Evolutionary conservation across 306 rosid species (phyloP), one percentile per base, ranked within the genome.

Genomic region (Vachellia pachyceras): DNA sequence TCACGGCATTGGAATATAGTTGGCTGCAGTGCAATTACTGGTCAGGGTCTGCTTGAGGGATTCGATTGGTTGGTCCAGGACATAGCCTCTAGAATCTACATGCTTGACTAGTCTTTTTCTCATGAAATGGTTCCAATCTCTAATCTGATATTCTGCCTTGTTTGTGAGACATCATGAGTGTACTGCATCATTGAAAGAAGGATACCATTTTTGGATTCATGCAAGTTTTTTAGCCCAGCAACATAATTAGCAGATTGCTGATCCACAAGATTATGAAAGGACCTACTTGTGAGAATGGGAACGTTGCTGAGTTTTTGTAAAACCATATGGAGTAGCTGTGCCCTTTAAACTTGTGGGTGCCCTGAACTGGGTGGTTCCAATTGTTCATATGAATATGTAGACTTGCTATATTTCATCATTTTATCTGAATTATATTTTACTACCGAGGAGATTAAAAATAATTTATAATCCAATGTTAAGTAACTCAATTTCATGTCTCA

Each of bases 1-100:
- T 82, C 92, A 33, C 84, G 97, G 64, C 97, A 92, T 64, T 90
- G 97, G 96, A 65, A 87, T 45, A 94, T 94, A 84, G 89, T 88
- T 76, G 97, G 98, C 8, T 94, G 97, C 63, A 91, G 97, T 74
- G 97, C 94, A 33, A 84, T 80, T 77, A 90, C 94, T 2, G 98
- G 97, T 3, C 90, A 91, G 73, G 97, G 97, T 37, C 85, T 92
- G 82, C 91, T 94, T 17, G 90, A 88, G 85, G 98, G 94, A 23
- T 90, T 92, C 80, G 89, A 91, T 90, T 91, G 98, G 98, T 64
- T 94, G 89, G 97, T 94, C 77, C 92, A 92, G 80, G 97, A 92
- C 83, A 80, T 94, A 65, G 97, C 97, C 49, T 94, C 97, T 44
- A 88, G 94, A 84, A 91, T 92, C 75, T 92, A 94, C 81, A 83